Evolutionary conservation across 805 yeast genomes (phyloP).

Genomic region (Wickerhamia fluorescens): DNA sequence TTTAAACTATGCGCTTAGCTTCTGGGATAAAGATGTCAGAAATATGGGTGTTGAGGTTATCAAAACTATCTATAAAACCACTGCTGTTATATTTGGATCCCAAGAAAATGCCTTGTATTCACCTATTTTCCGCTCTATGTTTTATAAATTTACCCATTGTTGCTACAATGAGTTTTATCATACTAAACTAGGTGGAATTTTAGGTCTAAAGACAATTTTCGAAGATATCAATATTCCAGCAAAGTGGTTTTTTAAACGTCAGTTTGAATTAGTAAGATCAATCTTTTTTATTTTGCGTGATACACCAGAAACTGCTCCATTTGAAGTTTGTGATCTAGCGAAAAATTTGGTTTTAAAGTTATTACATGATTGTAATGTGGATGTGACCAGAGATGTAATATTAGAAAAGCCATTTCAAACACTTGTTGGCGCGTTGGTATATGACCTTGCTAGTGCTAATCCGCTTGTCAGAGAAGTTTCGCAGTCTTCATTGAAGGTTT

Average conservation of each 20-base stretch:
- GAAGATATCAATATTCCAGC: constrained; percentile 62
- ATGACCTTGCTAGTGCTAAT: constrained; percentile 87
- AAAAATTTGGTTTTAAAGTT: constrained; percentile 57
- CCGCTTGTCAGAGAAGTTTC: constrained; percentile 77
- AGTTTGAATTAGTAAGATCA: constrained; percentile 78
- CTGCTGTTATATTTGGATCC: constrained; percentile 60
- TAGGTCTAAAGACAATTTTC: constrained; percentile 72
- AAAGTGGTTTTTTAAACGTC: constrained; percentile 68
- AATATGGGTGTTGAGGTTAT: constrained; percentile 66
- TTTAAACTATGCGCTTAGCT: constrained; percentile 72
- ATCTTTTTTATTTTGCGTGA: constrained; percentile 87
- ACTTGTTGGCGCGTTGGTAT: constrained; percentile 80
- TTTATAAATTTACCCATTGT: constrained; percentile 78
- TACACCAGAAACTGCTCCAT: constrained; percentile 82
- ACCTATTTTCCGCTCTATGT: constrained; percentile 68
- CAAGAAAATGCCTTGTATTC: constrained; percentile 60
- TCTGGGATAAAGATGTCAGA: constrained; percentile 62
- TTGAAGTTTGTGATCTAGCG: constrained; percentile 67
- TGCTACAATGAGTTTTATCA: constrained; percentile 88
- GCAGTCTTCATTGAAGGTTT: constrained; percentile 56
- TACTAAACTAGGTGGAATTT: constrained; percentile 80
- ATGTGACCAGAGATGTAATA: constrained; percentile 54
- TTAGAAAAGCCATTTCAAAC: constrained; percentile 70
- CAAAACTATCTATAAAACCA: constrained; percentile 51
- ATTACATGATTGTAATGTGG: constrained; percentile 57